A percentile compares a stretch with the other conserved stretches of the same genome.
phyloP scores from a whole-genome alignment of 306 rosid genomes.

The Nissolia schottii region DNA sequence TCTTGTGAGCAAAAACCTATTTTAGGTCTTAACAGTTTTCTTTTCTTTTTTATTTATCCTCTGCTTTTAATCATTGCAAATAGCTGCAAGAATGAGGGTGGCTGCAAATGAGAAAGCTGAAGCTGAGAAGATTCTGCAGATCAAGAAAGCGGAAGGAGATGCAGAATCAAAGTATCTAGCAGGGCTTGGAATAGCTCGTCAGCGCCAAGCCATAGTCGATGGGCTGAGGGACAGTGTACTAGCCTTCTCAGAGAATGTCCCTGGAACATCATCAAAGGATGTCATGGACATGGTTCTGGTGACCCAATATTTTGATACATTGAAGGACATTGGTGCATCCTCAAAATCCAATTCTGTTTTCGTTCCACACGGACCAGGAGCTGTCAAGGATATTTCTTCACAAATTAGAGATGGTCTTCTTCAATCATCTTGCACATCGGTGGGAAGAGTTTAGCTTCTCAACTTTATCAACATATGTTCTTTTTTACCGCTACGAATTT shows the following conservation, averaged over 20 bases:
- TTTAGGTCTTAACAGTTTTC: neutral
- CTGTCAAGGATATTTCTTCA: slow-evolving; percentile 72
- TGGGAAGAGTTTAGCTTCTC: neutral
- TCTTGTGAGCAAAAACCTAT: neutral
- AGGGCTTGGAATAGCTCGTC: slow-evolving; percentile 88
- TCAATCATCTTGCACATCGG: slow-evolving; percentile 27
- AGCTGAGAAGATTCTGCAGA: slow-evolving; percentile 84
- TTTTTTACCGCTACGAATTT: neutral
- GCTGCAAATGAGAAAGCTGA: slow-evolving; percentile 93
- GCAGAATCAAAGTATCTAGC: slow-evolving; percentile 86
- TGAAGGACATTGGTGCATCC: slow-evolving; percentile 93
- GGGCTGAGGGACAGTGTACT: slow-evolving; percentile 91
- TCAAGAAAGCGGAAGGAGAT: slow-evolving; percentile 86
- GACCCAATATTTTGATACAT: slow-evolving; percentile 90
- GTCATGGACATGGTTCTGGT: slow-evolving; percentile 98
- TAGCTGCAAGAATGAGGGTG: slow-evolving; percentile 84
- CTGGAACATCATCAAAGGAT: slow-evolving; percentile 85
- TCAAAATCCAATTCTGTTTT: slow-evolving; percentile 83
- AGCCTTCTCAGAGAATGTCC: slow-evolving; percentile 80
- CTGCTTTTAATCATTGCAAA: slow-evolving; percentile 3
- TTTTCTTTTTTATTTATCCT: slow-evolving; percentile 1
- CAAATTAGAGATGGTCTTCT: slow-evolving; percentile 92
- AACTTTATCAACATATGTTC: neutral
- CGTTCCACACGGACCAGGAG: slow-evolving; percentile 95
- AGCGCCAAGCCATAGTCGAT: slow-evolving; percentile 92